Evolutionary conservation across 1,284 basidiomycete species (phyloP), one percentile per base, ranked within the genome.

Genomic region (Trichosporon sp.): DNA sequence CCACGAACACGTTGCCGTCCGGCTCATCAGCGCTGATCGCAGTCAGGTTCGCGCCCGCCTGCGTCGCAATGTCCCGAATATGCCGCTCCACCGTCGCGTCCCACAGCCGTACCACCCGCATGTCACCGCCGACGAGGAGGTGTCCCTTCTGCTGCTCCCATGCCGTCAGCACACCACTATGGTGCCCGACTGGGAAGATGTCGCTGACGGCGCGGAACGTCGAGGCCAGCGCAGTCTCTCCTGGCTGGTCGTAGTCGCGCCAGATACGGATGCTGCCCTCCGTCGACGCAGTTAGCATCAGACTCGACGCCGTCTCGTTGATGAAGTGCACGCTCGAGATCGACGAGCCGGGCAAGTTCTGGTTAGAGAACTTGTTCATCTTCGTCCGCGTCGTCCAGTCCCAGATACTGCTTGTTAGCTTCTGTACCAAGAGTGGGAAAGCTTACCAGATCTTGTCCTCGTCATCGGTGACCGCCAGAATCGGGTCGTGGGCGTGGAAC

Each of bases 261-360:
- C 90, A 99, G 46, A 99, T 83, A 40, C 94, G 89, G 65, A 98
- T 87, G 67, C 93, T 86, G 23, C 95, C 95, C 74, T 98, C 95
- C 54, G 92, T 88, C 61, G 94, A 89, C 8, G 88, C 93, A 44
- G 91, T 89, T 62, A 99, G 82, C 66, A 99, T 88, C 65, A 98
- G 87, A 1, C 92, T 92, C 21, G 92, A 90, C 11, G 93, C 90
- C 66, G 96, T 94, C 80, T 99, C 92, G 77, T 99, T 98, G 79
- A 99, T 92, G 74, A 98, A 89, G 62, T 92, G 86, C n/a, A 97
- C 81, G 1, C 90, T 88, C 0, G 95, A 96, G 68, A 98, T 92
- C 65, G 86, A 88, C 9, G 89, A 91, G 40, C 89, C 89, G 60
- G 82, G 82, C 0, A 89, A 86, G 76, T 95, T 95, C 52, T 92